Base-by-base conservation (phyloP, 2,329 filamentous ascomycete species). In the Cadophora gregata region DNA sequence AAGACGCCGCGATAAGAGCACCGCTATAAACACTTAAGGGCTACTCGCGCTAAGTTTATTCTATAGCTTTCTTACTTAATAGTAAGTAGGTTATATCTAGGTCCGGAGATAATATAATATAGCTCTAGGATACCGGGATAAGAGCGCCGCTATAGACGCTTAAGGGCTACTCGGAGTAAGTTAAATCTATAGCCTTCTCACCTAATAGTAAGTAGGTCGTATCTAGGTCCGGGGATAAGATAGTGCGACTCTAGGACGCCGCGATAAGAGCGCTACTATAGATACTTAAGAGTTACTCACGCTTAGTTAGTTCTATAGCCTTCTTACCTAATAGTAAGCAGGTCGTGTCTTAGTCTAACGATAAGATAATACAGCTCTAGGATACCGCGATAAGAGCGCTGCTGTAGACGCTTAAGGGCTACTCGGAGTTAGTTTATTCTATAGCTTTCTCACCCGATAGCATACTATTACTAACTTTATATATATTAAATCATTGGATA, bases 101-200 rank as follows among this genome's bases (percentile, higher is more conserved):
- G n/a, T n/a, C n/a, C n/a, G n/a, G n/a, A n/a, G n/a, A n/a, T n/a
- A n/a, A n/a, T n/a, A 64, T 3, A 78, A 75, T 62, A 68, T 74
- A 36, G 48, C 78, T 42, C 71, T 76, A 38, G 67, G 45, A 4
- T 21, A 31, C 16, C 50, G 50, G 12, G 29, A n/a, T n/a, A n/a
- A n/a, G n/a, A n/a, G n/a, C n/a, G n/a, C n/a, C n/a, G n/a, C 60
- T 55, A 27, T 48, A 63, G 45, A 47, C 42, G 21, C 58, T 60
- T 19, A 16, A 62, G 25, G 59, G 59, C n/a, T 45, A 51, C 25
- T 4, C 27, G 4, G 12, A 14, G 10, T 29, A 8, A 14, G 59
- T 61, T 5, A 61, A 1, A 1, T 61, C 59, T 4, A 42, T 61
- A 9, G 66, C 60, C 53, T 68, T 70, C 53, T 70, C 65, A 2